Conservation (phyloP, 495 filamentous ascomycete species). For the Penicillium atrosanguineum region DNA sequence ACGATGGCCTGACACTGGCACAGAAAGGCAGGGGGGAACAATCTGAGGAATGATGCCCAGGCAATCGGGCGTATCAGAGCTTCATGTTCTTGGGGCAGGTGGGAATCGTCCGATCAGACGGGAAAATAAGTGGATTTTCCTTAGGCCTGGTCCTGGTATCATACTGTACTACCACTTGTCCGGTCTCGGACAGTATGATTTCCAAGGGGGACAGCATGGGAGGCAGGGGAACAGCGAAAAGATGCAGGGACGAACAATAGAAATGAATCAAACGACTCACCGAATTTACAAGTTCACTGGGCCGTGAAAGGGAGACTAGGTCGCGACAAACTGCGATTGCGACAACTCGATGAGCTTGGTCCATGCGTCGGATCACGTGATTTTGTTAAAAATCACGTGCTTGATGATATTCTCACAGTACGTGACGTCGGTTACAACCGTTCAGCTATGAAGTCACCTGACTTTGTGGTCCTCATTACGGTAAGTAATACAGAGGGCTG, state of each 20-base stretch:
- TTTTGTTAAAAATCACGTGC: neutral
- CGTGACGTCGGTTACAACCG: neutral
- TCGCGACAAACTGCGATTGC: neutral
- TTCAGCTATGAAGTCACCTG: neutral
- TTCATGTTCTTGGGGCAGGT: slow-evolving; percentile 6
- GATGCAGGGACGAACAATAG: neutral
- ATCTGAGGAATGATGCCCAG: slow-evolving; percentile 17
- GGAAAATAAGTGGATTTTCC: slow-evolving; percentile 15
- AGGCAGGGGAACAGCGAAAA: neutral
- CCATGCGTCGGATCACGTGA: neutral
- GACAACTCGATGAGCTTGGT: slow-evolving; percentile 10
- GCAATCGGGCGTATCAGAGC: slow-evolving; percentile 22
- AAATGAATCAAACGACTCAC: slow-evolving; percentile 3
- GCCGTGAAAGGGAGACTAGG: neutral
- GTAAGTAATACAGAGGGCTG: slow-evolving; percentile 7
- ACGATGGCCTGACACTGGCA: slow-evolving; percentile 40
- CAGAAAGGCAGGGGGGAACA: slow-evolving; percentile 21
- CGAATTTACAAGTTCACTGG: neutral
- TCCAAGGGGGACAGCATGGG: neutral
- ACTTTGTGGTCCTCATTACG: neutral
- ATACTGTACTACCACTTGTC: slow-evolving; percentile 15
- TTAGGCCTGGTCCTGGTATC: slow-evolving; percentile 8
- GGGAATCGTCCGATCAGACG: slow-evolving; percentile 22
- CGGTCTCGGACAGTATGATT: slow-evolving; percentile 15
- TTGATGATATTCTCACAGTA: neutral